Percentiles rank a stretch among this genome's conserved stretches.
phyloP scores from a whole-genome alignment of 768 basidiomycete species.

The Boletus sensibilis region DNA sequence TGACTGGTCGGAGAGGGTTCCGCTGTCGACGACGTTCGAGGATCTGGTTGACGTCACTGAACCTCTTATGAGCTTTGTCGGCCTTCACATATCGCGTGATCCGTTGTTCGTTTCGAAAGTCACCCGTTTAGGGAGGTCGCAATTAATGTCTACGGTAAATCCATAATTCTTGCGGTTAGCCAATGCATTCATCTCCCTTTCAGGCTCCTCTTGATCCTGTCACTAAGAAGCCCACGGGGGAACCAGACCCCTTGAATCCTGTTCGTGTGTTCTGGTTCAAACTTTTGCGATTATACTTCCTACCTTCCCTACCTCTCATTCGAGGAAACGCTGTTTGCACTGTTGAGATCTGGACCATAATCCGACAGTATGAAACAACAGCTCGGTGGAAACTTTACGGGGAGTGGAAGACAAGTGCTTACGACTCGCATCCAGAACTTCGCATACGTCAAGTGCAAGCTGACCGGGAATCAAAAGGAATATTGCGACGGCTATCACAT shows the following conservation, averaged over 20 bases:
- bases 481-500: conserved; percentile 82
- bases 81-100: conserved; percentile 79
- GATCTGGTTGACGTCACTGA: conserved; percentile 77
- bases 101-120: conserved; percentile 77
- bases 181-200: conserved; percentile 7
- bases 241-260: conserved; percentile 56
- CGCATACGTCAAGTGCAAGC: conserved; percentile 79
- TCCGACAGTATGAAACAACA: conserved; percentile 74
- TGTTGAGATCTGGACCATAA: conserved; percentile 89
- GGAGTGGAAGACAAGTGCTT: conserved; percentile 81
- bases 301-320: conserved; percentile 85
- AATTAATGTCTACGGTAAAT: conserved; percentile 55
- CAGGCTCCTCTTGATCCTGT: conserved; percentile 54
- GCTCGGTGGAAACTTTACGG: conserved; percentile 91
- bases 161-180: background rate
- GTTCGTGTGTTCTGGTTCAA: conserved; percentile 82
- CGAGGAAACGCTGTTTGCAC: conserved; percentile 85
- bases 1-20: conserved; percentile 72
- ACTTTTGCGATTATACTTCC: conserved; percentile 72
- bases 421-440: conserved; percentile 76
- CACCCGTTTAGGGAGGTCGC: conserved; percentile 69
- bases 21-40: conserved; percentile 57
- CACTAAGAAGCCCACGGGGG: conserved; percentile 57
- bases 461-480: conserved; percentile 84
- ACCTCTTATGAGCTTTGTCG: conserved; percentile 76